phyloP scores from a whole-genome alignment of 2,329 filamentous ascomycete species.

The Fusarium metavorans region DNA sequence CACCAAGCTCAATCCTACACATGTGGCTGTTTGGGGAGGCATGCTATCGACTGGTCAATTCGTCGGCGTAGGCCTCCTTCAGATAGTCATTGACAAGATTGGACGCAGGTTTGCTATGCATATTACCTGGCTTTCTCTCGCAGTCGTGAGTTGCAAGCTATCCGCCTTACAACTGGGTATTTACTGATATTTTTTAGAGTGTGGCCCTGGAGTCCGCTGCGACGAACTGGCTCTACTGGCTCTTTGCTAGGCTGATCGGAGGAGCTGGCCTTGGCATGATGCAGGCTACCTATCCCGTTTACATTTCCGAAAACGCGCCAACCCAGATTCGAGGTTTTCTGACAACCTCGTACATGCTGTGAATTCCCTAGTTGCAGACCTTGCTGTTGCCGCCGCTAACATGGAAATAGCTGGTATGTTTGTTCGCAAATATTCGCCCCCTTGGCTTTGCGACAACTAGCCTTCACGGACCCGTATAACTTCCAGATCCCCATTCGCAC shows the following conservation, averaged over 20 bases:
- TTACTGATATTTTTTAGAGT: background rate
- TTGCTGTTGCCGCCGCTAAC: constrained; percentile 48
- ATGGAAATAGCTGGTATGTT: constrained; percentile 71
- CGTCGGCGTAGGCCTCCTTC: constrained; percentile 90
- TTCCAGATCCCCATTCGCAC: constrained; percentile 5
- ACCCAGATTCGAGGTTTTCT: constrained; percentile 1
- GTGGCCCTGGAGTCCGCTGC: constrained; percentile 30
- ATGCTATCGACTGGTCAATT: constrained; percentile 79
- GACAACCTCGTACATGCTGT: constrained; percentile 1
- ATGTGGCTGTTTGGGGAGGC: constrained; percentile 69
- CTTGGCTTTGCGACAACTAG: constrained; percentile 6
- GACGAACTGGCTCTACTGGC: constrained; percentile 47
- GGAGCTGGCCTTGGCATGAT: constrained; percentile 70
- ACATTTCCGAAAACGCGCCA: background rate
- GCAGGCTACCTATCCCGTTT: constrained; percentile 6
- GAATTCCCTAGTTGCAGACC: background rate
- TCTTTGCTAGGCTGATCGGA: constrained; percentile 33
- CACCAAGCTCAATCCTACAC: constrained; percentile 67
- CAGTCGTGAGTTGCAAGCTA: constrained; percentile 13
- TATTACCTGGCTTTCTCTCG: background rate
- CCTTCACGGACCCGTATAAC: constrained; percentile 12
- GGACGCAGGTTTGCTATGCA: constrained; percentile 59
- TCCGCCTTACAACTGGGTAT: background rate
- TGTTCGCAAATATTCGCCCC: constrained; percentile 10
- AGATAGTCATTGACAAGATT: constrained; percentile 87